A percentile compares a stretch with the other conserved stretches of the same genome.
Evolutionary conservation across 192 early-diverging fungal genomes (phyloP).

Genomic region (Coemansia sp.): DNA sequence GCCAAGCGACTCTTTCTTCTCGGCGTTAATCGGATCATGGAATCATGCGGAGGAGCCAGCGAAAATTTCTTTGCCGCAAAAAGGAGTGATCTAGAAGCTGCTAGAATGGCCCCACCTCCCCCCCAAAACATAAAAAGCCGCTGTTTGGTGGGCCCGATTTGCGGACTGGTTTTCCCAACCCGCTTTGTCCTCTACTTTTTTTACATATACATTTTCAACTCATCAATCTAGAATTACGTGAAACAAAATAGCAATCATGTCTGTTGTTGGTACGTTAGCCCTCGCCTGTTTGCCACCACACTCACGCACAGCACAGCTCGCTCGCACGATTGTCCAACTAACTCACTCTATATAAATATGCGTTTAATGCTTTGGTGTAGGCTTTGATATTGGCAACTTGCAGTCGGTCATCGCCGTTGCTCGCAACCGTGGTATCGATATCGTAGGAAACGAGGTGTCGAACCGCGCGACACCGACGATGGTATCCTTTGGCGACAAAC

Average conservation of each 20-base stretch:
- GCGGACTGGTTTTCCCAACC: no score
- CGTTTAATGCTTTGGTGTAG: conserved; percentile 59
- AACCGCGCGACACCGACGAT: conserved; percentile 95
- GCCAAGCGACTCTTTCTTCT: no score
- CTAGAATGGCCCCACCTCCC: neutral
- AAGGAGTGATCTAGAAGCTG: neutral
- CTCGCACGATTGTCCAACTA: neutral
- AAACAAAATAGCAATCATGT: conserved; percentile 19
- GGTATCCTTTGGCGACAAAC: conserved; percentile 94
- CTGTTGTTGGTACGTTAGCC: conserved; percentile 28
- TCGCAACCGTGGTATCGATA: conserved; percentile 97
- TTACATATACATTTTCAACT: neutral
- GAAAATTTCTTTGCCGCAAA: neutral
- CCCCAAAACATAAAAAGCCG: neutral
- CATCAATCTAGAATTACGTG: neutral
- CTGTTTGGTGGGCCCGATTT: no score
- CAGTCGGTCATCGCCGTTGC: conserved; percentile 97
- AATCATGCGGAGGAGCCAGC: neutral
- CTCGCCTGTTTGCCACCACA: neutral
- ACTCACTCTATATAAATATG: no score
- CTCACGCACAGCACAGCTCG: neutral
- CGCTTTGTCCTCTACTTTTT: neutral
- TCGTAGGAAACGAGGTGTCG: conserved; percentile 95
- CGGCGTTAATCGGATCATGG: no score
- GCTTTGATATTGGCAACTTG: conserved; percentile 97